phyloP scores from a whole-genome alignment of 2,329 filamentous ascomycete genomes.

The Massarina eburnea region DNA sequence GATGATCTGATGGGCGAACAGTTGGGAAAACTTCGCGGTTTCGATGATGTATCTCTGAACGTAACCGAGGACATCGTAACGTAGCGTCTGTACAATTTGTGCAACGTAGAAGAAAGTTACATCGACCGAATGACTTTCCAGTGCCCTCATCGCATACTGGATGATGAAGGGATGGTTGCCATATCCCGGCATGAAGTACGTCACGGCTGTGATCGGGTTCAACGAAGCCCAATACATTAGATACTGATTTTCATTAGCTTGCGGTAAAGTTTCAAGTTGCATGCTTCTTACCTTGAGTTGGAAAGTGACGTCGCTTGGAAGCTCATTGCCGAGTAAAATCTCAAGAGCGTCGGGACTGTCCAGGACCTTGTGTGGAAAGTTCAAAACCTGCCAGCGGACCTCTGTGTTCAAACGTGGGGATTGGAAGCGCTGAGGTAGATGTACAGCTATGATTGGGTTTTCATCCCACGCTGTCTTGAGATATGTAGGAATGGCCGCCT shows the following conservation, averaged over 20 bases:
- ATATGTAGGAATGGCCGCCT: conserved; percentile 63
- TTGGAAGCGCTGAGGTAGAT: conserved; percentile 78
- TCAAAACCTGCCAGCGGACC: conserved; percentile 76
- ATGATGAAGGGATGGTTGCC: conserved; percentile 89
- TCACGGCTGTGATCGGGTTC: conserved; percentile 89
- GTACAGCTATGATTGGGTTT: conserved; percentile 81
- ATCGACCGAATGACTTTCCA: conserved; percentile 94
- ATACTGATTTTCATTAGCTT: conserved; percentile 58
- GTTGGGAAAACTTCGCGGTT: conserved; percentile 94
- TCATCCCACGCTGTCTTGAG: conserved; percentile 85
- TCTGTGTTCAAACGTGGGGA: conserved; percentile 72
- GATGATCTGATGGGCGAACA: conserved; percentile 99
- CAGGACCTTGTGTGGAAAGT: conserved; percentile 80
- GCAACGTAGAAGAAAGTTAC: conserved; percentile 99
- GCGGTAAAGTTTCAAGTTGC: neutral
- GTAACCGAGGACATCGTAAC: conserved; percentile 91
- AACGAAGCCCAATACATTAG: conserved; percentile 90
- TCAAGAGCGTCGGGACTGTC: conserved; percentile 80
- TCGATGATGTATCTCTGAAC: conserved; percentile 96
- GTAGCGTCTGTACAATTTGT: conserved; percentile 92
- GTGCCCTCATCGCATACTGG: conserved; percentile 92
- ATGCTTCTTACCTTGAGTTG: conserved; percentile 71
- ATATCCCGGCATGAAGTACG: conserved; percentile 89
- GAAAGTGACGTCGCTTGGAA: conserved; percentile 77
- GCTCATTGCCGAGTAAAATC: conserved; percentile 72